phyloP scores from a whole-genome alignment of 2,329 filamentous ascomycete species.

The Lithohypha guttulata region DNA sequence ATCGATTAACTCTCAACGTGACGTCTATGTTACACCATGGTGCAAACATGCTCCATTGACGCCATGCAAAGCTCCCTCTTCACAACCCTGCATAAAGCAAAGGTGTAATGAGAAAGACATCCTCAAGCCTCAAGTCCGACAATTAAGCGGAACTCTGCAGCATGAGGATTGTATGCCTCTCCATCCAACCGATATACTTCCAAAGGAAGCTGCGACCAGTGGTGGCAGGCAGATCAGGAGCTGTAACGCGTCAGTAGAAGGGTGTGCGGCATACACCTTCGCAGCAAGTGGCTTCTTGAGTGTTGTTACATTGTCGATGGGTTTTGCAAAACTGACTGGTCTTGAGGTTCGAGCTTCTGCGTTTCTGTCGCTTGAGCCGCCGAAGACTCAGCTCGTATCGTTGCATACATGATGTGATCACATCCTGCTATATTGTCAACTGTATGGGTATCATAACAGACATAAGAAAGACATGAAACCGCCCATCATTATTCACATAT shows the following conservation, averaged over 20 bases:
- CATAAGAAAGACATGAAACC: neutral
- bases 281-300: no score
- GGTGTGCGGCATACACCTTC: no score
- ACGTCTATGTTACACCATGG: no score
- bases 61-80: conserved; percentile 10
- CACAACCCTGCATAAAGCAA: conserved; percentile 13
- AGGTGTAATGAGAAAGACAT: conserved; percentile 16
- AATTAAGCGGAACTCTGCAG: no score
- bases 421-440: neutral
- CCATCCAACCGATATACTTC: neutral
- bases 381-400: neutral
- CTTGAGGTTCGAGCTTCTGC: neutral
- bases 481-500: no score
- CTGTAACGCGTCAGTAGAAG: neutral
- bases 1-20: no score
- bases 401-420: neutral
- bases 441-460: conserved; percentile 4
- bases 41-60: no score
- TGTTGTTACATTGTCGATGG: no score
- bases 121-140: no score
- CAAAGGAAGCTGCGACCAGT: neutral
- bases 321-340: no score
- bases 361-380: neutral
- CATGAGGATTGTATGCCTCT: no score
- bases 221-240: neutral